Percentiles rank a stretch among this genome's conserved stretches.
Evolutionary conservation across 2,329 filamentous ascomycete species (phyloP).

Genomic region (Ceratocystis papillata): DNA sequence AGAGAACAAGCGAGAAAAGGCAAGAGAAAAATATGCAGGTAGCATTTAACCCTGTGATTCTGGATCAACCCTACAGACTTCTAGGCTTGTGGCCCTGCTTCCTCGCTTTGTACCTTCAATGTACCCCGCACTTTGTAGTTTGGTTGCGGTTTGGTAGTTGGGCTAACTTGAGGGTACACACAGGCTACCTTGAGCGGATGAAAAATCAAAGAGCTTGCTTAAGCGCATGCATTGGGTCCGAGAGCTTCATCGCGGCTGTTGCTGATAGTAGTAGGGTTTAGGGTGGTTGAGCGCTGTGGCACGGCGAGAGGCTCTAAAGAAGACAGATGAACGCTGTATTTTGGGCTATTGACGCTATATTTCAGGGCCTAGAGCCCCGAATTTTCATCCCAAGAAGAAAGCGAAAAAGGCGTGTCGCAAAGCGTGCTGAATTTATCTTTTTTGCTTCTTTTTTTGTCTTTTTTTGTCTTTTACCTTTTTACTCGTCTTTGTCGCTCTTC

Average conservation of each 20-base stretch:
- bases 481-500: not conserved
- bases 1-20: too few relatives aligned
- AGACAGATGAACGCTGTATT: not conserved
- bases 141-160: not conserved
- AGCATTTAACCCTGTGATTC: not conserved
- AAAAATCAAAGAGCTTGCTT: too few relatives aligned
- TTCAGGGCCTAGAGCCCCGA: too few relatives aligned
- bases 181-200: not conserved
- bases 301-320: not conserved
- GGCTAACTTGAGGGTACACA: not conserved
- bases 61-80: not conserved
- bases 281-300: not conserved
- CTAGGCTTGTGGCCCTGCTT: not conserved
- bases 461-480: not conserved
- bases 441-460: not conserved
- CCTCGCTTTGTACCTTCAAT: not conserved
- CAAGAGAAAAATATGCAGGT: not conserved
- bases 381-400: too few relatives aligned
- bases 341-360: not conserved
- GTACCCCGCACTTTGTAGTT: not conserved
- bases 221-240: too few relatives aligned
- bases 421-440: not conserved
- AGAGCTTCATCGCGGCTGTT: too few relatives aligned
- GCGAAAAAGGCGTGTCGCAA: slow-evolving; percentile 3
- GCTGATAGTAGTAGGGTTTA: not conserved